Conservation (phyloP, 371 early-diverging fungal species). For the Batkoa obscura region DNA sequence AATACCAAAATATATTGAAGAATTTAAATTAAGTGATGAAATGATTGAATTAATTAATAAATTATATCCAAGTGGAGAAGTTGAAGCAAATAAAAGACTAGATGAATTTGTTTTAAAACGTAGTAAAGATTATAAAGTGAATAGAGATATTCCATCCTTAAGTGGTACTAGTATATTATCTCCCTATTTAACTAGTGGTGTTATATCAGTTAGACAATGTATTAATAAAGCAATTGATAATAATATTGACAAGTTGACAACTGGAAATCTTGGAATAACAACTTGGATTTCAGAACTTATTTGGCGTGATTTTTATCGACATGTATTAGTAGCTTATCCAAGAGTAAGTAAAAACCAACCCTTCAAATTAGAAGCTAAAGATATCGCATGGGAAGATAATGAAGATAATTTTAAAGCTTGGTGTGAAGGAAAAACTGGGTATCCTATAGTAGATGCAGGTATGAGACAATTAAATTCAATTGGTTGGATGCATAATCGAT, state of each 20-base stretch:
- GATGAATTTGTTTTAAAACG: slow-evolving; percentile 9
- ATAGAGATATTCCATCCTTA: slow-evolving; percentile 11
- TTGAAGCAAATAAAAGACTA: slow-evolving; percentile 14
- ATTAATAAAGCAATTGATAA: slow-evolving; percentile 12
- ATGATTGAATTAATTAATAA: slow-evolving; percentile 1
- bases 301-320: slow-evolving; percentile 45
- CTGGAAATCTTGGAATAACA: slow-evolving; percentile 21
- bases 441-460: slow-evolving; percentile 50
- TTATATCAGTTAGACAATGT: slow-evolving; percentile 21
- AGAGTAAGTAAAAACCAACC: slow-evolving; percentile 30
- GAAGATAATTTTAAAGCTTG: slow-evolving; percentile 19
- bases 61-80: slow-evolving; percentile 20
- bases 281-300: slow-evolving; percentile 23
- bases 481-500: slow-evolving; percentile 47
- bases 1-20: background rate
- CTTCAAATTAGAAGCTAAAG: slow-evolving; percentile 26
- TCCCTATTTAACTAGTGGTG: slow-evolving; percentile 20
- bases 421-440: slow-evolving; percentile 43
- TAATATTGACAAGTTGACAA: slow-evolving; percentile 16
- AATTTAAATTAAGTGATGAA: slow-evolving; percentile 7
- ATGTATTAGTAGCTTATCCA: slow-evolving; percentile 32
- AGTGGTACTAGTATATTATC: slow-evolving; percentile 11
- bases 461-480: slow-evolving; percentile 27
- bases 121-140: slow-evolving; percentile 11
- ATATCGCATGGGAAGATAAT: slow-evolving; percentile 16